Conservation (phyloP, 2,329 filamentous ascomycete genomes). For the Pseudogymnoascus sp. region DNA sequence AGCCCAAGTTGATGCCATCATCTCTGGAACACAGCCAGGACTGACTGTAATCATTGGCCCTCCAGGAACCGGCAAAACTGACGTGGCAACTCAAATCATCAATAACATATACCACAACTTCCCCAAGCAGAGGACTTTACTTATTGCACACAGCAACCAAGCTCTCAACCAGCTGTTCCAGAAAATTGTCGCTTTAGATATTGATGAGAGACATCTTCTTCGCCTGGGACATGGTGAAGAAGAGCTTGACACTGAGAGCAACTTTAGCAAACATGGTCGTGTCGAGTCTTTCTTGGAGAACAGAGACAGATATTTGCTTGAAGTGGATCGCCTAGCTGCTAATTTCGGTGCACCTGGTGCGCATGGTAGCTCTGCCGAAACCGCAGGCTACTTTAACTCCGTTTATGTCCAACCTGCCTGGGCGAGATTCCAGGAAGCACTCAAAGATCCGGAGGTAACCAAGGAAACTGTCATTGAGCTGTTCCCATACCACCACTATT, state of each 20-base stretch:
- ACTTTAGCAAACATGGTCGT: slow-evolving; percentile 87
- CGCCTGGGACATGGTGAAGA: slow-evolving; percentile 93
- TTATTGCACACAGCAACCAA: slow-evolving; percentile 96
- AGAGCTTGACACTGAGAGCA: slow-evolving; percentile 76
- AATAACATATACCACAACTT: slow-evolving; percentile 99
- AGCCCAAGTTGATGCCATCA: slow-evolving; percentile 83
- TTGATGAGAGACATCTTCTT: slow-evolving; percentile 88
- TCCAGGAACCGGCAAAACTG: slow-evolving; percentile 96
- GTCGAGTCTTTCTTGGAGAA: slow-evolving; percentile 85
- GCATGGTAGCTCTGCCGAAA: slow-evolving; percentile 95
- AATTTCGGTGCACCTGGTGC: slow-evolving; percentile 83
- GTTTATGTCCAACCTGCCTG: slow-evolving; percentile 86
- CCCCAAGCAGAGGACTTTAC: slow-evolving; percentile 78
- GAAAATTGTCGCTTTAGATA: slow-evolving; percentile 93
- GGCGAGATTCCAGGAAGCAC: slow-evolving; percentile 69
- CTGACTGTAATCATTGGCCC: slow-evolving; percentile 90
- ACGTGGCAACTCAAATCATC: slow-evolving; percentile 96
- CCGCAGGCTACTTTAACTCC: slow-evolving; percentile 89
- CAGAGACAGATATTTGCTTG: slow-evolving; percentile 64
- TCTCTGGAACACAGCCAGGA: slow-evolving; percentile 88
- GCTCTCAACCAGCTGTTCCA: slow-evolving; percentile 95
- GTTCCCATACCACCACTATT: slow-evolving; percentile 87
- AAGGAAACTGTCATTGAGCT: slow-evolving; percentile 55
- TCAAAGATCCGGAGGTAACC: slow-evolving; percentile 47
- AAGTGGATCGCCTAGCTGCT: slow-evolving; percentile 77